Evolutionary conservation across 2,329 filamentous ascomycete genomes (phyloP), one percentile per base, ranked within the genome.

Genomic region (Fusarium goolgardi): DNA sequence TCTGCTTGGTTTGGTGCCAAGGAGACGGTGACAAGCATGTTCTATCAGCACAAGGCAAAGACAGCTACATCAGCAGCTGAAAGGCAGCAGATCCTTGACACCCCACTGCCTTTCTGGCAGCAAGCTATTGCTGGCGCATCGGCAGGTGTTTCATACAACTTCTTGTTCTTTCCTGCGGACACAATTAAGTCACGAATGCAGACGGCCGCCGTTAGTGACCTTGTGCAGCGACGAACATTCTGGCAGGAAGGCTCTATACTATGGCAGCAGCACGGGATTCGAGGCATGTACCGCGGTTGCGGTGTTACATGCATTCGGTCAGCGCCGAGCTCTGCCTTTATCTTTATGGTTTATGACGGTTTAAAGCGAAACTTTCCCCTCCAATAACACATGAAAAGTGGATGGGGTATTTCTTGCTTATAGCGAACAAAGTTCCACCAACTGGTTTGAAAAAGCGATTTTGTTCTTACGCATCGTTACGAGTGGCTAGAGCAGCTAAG

Each of bases 141-240:
- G 10, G 96, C 95, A 5, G 96, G 96, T 54, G 92, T 97, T 82
- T 90, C 89, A 35, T 99, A 99, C 81, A 99, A 99, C 78, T 98
- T 98, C 77, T 82, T 97, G 23, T 97, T 98, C 83, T 99, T 96
- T 78, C 96, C 96, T 0, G 96, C 96, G 50, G 96, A 99, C 78
- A 99, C 96, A 1, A 91, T 99, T 82, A 99, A 99, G 81, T 96
- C 92, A 20, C 89, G 95, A 47, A 97, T 99, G 90, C 96, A 99
- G 81, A 99, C 96, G 0, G 86, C 91, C 54, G 90, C 94, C 7
- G 83, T 93, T 43, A 86, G 85, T 32, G 82, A 83, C 11, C 80
- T 82, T 23, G 82, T 82, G 3, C 80, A 81, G 56, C 85, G 85
- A 54, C 86, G 86, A 41, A 90, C 88, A 0, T 98, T 99, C 75